These are phyloP conservation scores for Breviolum minutum DNA, from an alignment of 73 alveolate species.

Conservation along the genomic window DNA sequence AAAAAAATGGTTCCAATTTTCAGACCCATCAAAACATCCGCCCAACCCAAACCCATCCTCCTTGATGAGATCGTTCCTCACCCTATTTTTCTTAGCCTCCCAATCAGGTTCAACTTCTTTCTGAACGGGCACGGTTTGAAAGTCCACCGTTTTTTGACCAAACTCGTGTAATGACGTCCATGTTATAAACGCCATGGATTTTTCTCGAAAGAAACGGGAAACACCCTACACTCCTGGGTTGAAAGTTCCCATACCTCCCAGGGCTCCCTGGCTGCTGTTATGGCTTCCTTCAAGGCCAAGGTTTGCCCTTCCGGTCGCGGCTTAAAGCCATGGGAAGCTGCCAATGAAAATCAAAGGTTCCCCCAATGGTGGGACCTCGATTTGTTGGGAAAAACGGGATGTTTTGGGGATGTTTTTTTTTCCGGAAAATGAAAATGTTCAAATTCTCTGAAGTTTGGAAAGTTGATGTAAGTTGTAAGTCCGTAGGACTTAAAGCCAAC, in stretches of 20 bases:
- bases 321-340: neutral
- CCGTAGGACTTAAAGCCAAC: too few species aligned
- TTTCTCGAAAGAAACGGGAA: neutral
- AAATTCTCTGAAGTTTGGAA: neutral
- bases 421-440: neutral
- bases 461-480: neutral
- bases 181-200: neutral
- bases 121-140: neutral
- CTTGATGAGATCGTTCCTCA: neutral
- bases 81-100: constrained; percentile 2
- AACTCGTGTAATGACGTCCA: neutral
- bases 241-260: neutral
- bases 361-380: neutral
- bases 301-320: neutral
- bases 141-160: neutral
- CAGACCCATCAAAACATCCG: neutral
- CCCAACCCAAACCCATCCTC: neutral
- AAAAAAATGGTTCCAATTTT: neutral
- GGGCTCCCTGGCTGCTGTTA: neutral
- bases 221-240: too few species aligned
- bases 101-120: too few species aligned
- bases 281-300: constrained; percentile 15
- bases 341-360: neutral
- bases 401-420: too few species aligned
- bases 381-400: too few species aligned